A percentile compares a stretch with the other conserved stretches of the same genome.
phyloP scores from a whole-genome alignment of 2,329 filamentous ascomycete species.

The Ceratocystis variospora region DNA sequence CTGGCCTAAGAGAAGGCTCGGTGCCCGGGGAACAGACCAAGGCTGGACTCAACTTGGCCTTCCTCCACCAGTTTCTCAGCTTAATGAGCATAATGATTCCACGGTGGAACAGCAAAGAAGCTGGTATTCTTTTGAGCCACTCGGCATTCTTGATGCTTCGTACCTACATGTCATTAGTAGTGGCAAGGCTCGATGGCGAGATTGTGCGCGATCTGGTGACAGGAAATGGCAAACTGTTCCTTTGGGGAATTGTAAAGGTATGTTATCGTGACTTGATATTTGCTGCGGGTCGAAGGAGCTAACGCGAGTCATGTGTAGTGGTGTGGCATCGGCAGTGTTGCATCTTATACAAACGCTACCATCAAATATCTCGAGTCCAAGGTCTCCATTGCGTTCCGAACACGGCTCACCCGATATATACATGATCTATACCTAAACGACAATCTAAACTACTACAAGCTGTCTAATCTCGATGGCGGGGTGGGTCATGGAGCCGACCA shows the following conservation, averaged over 20 bases:
- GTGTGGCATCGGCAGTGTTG: slow-evolving; percentile 84
- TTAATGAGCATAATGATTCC: slow-evolving; percentile 97
- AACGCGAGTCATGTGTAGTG: slow-evolving; percentile 37
- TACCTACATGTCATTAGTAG: slow-evolving; percentile 86
- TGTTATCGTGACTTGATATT: slow-evolving; percentile 18
- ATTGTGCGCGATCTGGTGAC: slow-evolving; percentile 95
- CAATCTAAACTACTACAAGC: slow-evolving; percentile 90
- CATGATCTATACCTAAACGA: slow-evolving; percentile 94
- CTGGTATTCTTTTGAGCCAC: slow-evolving; percentile 76
- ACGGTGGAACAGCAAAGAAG: slow-evolving; percentile 89
- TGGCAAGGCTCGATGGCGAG: slow-evolving; percentile 85
- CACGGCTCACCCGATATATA: slow-evolving; percentile 85
- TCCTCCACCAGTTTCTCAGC: slow-evolving; percentile 91
- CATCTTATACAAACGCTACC: slow-evolving; percentile 96
- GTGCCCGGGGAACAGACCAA: slow-evolving; percentile 85
- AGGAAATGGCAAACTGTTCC: slow-evolving; percentile 75
- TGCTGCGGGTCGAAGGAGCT: background rate
- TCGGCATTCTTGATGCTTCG: slow-evolving; percentile 78
- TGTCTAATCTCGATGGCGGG: slow-evolving; percentile 83
- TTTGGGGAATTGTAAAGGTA: slow-evolving; percentile 74
- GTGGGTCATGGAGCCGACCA: slow-evolving; percentile 87
- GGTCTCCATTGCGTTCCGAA: slow-evolving; percentile 95
- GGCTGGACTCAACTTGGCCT: slow-evolving; percentile 86
- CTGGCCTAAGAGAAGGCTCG: slow-evolving; percentile 57
- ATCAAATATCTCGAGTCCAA: slow-evolving; percentile 98